These are phyloP conservation scores for Cystobasidiaceae sp. DNA, from an alignment of 1,284 basidiomycete species.

Conservation along the genomic window DNA sequence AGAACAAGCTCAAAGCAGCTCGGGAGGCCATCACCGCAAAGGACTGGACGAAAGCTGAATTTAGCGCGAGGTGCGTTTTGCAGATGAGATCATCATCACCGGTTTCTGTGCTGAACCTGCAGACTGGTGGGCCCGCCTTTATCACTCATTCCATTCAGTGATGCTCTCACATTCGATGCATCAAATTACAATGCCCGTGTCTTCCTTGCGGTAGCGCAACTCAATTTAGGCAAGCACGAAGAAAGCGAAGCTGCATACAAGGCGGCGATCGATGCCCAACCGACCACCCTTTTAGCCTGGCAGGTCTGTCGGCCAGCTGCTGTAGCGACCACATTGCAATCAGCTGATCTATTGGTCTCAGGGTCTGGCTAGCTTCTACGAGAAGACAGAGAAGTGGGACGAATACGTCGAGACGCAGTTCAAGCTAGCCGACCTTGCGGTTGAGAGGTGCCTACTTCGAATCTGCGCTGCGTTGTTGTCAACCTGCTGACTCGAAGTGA, in stretches of 20 bases:
- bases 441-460: background rate
- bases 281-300: constrained; percentile 45
- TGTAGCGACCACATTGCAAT: background rate
- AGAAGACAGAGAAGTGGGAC: constrained; percentile 44
- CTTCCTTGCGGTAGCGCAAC: constrained; percentile 68
- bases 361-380: constrained; percentile 48
- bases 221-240: constrained; percentile 64
- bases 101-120: background rate
- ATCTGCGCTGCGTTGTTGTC: background rate
- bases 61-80: constrained; percentile 60
- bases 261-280: constrained; percentile 45
- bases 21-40: constrained; percentile 69
- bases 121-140: background rate
- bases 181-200: constrained; percentile 53
- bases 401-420: constrained; percentile 41
- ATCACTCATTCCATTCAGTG: constrained; percentile 12
- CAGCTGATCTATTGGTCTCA: constrained; percentile 8
- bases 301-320: constrained; percentile 38
- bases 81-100: constrained; percentile 55
- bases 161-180: constrained; percentile 37
- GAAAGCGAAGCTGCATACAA: constrained; percentile 67
- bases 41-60: constrained; percentile 65
- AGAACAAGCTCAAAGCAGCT: constrained; percentile 72
- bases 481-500: background rate
- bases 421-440: constrained; percentile 35